Base-by-base conservation (phyloP, 176 grass and related monocot genomes). In the Oryza longistaminata region DNA sequence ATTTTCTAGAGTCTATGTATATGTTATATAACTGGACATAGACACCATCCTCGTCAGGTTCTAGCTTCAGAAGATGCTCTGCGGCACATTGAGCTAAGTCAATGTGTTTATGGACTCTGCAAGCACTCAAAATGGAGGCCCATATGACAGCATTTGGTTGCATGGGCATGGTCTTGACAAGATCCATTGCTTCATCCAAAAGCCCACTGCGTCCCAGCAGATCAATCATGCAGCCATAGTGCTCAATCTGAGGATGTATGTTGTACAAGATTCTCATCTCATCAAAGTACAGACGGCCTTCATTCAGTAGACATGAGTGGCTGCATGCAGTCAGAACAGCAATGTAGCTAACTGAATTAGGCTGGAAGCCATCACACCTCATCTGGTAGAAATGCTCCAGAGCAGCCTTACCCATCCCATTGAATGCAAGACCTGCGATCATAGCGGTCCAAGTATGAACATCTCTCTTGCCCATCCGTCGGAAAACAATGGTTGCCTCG, bases 211-310 rank as follows among this genome's bases (percentile, higher is more conserved):
- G 87, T 45, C 89, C 83, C 39, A 94, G 92, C 75, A 93, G 79
- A 90, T 97, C 94, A 83, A 94, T 82, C 87, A 97, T 90, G 82
- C 90, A 94, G 35, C 90, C 90, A 78, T 97, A 97, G 42, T 97
- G 92, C 82, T 92, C 88, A 26, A 94, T 84, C 73, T 76, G 71
- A 60, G 90, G 88, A 2, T 48, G 64, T 70, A 97, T 85, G 8
- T 85, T 82, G 53, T 94, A 67, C 74, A 85, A 61, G 25, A 72
- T 80, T 76, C 22, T 87, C 92, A 97, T 97, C 77, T 94, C 86
- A 1, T 91, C 34, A 19, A 97, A 93, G 71, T 92, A 84, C 15
- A 71, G 52, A 26, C 70, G 90, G 12, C 88, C 90, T 81, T 94
- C 83, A 0, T 76, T 48, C 58, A 97, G 50, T 73, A 91, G 73